A percentile compares a stretch with the other conserved stretches of the same genome.
These are phyloP conservation scores for Phytophthora foliorum DNA, from an alignment of 352 stramenopile genomes.

Conservation along the genomic window DNA sequence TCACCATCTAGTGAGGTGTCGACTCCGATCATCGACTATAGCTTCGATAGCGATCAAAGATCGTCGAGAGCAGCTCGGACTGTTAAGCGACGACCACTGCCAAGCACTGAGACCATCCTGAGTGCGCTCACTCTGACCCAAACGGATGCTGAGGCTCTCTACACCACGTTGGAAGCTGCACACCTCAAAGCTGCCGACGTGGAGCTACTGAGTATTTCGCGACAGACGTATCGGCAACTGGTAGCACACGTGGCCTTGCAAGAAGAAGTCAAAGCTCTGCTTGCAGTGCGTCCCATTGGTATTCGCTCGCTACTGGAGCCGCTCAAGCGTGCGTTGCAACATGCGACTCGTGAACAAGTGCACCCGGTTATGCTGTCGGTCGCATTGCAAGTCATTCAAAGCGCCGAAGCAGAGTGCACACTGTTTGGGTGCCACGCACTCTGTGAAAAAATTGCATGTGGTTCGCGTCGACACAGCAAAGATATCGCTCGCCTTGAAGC, in stretches of 20 bases:
- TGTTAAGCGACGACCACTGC: conserved; percentile 14
- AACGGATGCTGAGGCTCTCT: conserved; percentile 79
- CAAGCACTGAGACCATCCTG: conserved; percentile 51
- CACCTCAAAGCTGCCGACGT: conserved; percentile 69
- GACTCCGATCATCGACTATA: conserved; percentile 8
- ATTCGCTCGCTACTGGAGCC: conserved; percentile 74
- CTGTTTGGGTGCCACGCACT: conserved; percentile 82
- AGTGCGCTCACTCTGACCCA: conserved; percentile 64
- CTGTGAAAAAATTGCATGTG: conserved; percentile 68
- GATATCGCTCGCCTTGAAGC: conserved; percentile 76
- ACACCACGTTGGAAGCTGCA: conserved; percentile 76
- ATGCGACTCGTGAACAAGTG: conserved; percentile 61
- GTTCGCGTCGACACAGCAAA: conserved; percentile 55
- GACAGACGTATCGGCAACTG: conserved; percentile 75
- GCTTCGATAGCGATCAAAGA: conserved; percentile 27
- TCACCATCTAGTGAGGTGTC: conserved; percentile 11
- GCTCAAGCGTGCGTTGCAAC: conserved; percentile 63
- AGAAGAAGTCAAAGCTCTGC: conserved; percentile 83
- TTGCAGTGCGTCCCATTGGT: conserved; percentile 75
- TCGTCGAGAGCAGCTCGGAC: conserved; percentile 15
- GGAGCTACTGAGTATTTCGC: conserved; percentile 58
- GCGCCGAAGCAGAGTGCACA: conserved; percentile 81
- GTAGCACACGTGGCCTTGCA: conserved; percentile 76
- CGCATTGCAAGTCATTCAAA: conserved; percentile 71
- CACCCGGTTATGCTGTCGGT: conserved; percentile 64